Base-by-base conservation (phyloP, 179 eudicot species). In the Monotropa hypopitys region DNA sequence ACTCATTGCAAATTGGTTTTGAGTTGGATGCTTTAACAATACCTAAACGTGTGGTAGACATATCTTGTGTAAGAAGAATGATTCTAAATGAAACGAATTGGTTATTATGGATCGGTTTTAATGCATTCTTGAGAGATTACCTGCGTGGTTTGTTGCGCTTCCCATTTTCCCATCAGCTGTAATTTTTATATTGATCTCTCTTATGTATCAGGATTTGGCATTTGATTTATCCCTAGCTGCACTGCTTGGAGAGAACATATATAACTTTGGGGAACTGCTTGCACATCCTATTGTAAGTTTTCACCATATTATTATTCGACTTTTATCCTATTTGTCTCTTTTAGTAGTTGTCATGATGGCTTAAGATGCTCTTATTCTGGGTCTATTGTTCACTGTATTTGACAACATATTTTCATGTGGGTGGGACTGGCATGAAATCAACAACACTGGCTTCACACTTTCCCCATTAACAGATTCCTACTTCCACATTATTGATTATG, bases 211-310 rank as follows among this genome's bases (percentile, higher is more conserved):
- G 99, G 99, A 95, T 77, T 86, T 95, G 97, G 98, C 99, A 45
- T 95, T 95, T 83, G 99, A 95, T 81, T 84, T 95, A n/a, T 95
- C 99, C n/a, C 85, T 95, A 32, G 89, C 97, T 73, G 99, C 98
- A 12, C 80, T 95, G 83, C 83, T 95, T 85, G 99, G 99, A 78
- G 99, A 95, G 20, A 95, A 95, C 86, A 95, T 95, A 80, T 95
- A 95, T 91, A 95, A 93, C 85, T 95, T 95, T 78, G 99, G 98
- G 67, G 99, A 95, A 87, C 90, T 95, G 45, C 99, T 95, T 77
- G 96, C 98, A 20, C 98, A 95, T 86, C 99, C 98, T 63, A 90
- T 95, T 79, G 99, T 95, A 88, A 95, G 99, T 59, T 56, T 75
- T 74, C 33, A 4, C 38, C 26, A 21, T 15, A 0, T 21, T 74